phyloP scores from a whole-genome alignment of 1,139 yeast genomes.

The Neolecta irregularis region DNA sequence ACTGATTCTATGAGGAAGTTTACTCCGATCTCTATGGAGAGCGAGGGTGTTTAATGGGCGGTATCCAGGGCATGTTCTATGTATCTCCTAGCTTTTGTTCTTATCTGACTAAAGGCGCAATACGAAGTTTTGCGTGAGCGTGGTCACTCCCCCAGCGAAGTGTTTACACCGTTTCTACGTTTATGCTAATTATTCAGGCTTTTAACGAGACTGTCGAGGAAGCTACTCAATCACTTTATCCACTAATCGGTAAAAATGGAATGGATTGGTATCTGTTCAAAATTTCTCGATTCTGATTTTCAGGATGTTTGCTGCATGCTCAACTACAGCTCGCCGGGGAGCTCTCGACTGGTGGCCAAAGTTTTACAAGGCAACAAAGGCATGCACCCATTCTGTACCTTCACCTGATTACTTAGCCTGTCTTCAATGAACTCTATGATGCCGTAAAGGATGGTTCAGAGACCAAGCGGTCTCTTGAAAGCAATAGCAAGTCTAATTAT shows the following conservation, averaged over 20 bases:
- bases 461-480: slow-evolving; percentile 94
- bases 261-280: no score
- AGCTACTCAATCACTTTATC: slow-evolving; percentile 98
- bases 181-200: no score
- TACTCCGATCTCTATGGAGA: slow-evolving; percentile 99
- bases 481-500: slow-evolving; percentile 96
- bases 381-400: no score
- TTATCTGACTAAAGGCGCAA: no score
- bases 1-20: no score
- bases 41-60: slow-evolving; percentile 99
- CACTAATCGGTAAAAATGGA: slow-evolving; percentile 97
- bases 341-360: slow-evolving; percentile 99
- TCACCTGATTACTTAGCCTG: no score
- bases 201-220: slow-evolving; percentile 99
- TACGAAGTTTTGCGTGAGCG: slow-evolving; percentile 98
- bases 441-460: slow-evolving; percentile 92
- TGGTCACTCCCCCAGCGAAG: slow-evolving; percentile 98
- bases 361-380: slow-evolving; percentile 96
- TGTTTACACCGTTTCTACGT: no score
- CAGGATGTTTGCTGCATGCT: slow-evolving; percentile 99
- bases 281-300: no score
- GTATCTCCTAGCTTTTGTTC: no score
- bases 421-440: slow-evolving; percentile 87
- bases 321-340: slow-evolving; percentile 99
- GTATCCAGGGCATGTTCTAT: slow-evolving; percentile 99